Evolutionary conservation across 2,329 filamentous ascomycete genomes (phyloP).

Genomic region (Fusarium anthophilum): DNA sequence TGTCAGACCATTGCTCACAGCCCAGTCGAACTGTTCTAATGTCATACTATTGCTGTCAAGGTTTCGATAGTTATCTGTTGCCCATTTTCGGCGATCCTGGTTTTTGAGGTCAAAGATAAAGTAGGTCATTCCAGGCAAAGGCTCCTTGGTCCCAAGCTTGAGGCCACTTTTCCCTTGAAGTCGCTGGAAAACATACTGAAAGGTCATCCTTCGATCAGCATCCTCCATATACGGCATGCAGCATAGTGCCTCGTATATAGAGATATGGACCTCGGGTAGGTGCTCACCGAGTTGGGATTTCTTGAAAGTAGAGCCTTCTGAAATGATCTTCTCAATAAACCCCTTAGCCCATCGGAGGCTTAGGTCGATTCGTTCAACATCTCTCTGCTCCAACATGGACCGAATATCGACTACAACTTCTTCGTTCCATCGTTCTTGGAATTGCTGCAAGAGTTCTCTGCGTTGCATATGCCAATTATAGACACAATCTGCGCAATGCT

Average conservation of each 20-base stretch:
- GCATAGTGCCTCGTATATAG: slow-evolving; percentile 88
- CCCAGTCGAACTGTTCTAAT: slow-evolving; percentile 84
- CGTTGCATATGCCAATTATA: slow-evolving; percentile 78
- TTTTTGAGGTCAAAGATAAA: slow-evolving; percentile 77
- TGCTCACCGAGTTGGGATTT: slow-evolving; percentile 57
- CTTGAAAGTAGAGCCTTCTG: slow-evolving; percentile 57
- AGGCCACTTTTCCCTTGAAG: slow-evolving; percentile 78
- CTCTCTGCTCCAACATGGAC: slow-evolving; percentile 66
- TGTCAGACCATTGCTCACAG: slow-evolving; percentile 77
- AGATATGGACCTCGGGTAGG: slow-evolving; percentile 72
- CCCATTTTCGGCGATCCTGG: slow-evolving; percentile 61
- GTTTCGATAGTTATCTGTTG: slow-evolving; percentile 51
- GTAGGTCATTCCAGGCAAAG: slow-evolving; percentile 83
- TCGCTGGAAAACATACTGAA: slow-evolving; percentile 84
- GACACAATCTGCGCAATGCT: slow-evolving; percentile 74
- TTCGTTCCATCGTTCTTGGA: slow-evolving; percentile 67
- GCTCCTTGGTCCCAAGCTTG: slow-evolving; percentile 74
- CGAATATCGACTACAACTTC: slow-evolving; percentile 62
- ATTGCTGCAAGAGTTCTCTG: slow-evolving; percentile 67
- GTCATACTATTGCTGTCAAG: slow-evolving; percentile 70
- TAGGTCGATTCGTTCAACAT: slow-evolving; percentile 68
- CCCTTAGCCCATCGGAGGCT: slow-evolving; percentile 67
- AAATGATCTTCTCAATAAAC: slow-evolving; percentile 63
- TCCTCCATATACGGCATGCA: slow-evolving; percentile 78
- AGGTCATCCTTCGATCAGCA: slow-evolving; percentile 64